A percentile compares a stretch with the other conserved stretches of the same genome.
Evolutionary conservation across 2,329 filamentous ascomycete species (phyloP).

Genomic region (Elsinoe fawcettii): DNA sequence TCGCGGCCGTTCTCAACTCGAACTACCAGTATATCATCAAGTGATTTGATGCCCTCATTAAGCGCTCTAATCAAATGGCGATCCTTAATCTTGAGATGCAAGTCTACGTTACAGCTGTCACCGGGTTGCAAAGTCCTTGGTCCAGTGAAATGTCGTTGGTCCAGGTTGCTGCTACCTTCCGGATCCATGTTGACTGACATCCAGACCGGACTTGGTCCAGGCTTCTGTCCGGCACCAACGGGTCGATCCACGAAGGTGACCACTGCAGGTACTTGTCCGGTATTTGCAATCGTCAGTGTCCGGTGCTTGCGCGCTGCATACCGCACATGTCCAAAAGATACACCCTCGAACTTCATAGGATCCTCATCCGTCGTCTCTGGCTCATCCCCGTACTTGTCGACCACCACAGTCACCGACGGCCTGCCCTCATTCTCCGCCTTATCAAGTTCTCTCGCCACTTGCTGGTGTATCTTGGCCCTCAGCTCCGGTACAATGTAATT

Average conservation of each 20-base stretch:
- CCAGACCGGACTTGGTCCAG: conserved; percentile 54
- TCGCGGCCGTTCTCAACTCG: conserved; percentile 78
- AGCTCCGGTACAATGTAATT: conserved; percentile 79
- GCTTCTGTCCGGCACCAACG: conserved; percentile 36
- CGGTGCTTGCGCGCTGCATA: conserved; percentile 60
- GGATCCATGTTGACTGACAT: conserved; percentile 57
- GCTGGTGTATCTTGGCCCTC: conserved; percentile 74
- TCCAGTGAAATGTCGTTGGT: conserved; percentile 23
- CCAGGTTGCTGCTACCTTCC: conserved; percentile 22
- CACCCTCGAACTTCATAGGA: conserved; percentile 42
- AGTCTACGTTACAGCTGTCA: conserved; percentile 63
- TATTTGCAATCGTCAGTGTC: conserved; percentile 82
- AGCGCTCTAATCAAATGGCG: conserved; percentile 58
- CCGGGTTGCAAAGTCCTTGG: conserved; percentile 72
- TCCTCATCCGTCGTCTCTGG: conserved; percentile 37
- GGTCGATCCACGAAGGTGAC: conserved; percentile 74
- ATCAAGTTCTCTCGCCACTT: conserved; percentile 82
- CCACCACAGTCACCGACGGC: conserved; percentile 61
- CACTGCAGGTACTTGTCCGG: conserved; percentile 69
- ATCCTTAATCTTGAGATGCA: conserved; percentile 61
- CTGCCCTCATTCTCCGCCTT: conserved; percentile 85
- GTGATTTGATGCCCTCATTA: conserved; percentile 56
- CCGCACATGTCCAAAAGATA: conserved; percentile 70
- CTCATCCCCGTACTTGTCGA: conserved; percentile 49
- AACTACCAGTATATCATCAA: conserved; percentile 85